These are phyloP conservation scores for Ascochyta lentis DNA, from an alignment of 2,329 filamentous ascomycete species.

Conservation along the genomic window DNA sequence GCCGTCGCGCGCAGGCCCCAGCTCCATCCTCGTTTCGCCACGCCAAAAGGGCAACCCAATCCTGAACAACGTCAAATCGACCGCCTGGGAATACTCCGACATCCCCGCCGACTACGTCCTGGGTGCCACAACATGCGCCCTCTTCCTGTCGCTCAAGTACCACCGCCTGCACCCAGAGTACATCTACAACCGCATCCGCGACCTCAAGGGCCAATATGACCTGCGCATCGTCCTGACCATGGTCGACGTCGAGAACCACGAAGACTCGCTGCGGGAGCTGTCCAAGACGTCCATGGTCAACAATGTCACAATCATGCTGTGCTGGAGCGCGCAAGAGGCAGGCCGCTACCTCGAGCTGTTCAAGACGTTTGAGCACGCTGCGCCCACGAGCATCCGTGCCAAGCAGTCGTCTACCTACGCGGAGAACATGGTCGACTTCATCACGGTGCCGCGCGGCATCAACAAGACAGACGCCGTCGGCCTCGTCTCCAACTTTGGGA, in stretches of 20 bases:
- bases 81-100: constrained; percentile 96
- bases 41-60: constrained; percentile 96
- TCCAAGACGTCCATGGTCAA: constrained; percentile 93
- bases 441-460: constrained; percentile 85
- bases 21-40: constrained; percentile 86
- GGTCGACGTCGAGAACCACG: constrained; percentile 95
- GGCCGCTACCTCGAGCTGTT: constrained; percentile 93
- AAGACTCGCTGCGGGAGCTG: constrained; percentile 86
- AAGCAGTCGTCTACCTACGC: constrained; percentile 84
- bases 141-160: constrained; percentile 96
- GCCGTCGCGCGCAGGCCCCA: constrained; percentile 69
- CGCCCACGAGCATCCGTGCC: constrained; percentile 80
- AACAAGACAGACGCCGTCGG: constrained; percentile 95
- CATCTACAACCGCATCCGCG: constrained; percentile 90
- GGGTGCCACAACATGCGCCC: constrained; percentile 83
- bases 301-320: constrained; percentile 88
- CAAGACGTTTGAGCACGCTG: constrained; percentile 91
- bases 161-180: constrained; percentile 97
- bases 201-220: constrained; percentile 83
- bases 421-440: constrained; percentile 88
- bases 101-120: constrained; percentile 95
- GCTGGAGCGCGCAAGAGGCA: constrained; percentile 93
- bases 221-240: constrained; percentile 86
- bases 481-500: constrained; percentile 90
- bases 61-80: constrained; percentile 77